Conservation (phyloP, 768 basidiomycete genomes). For the Podaxis sp. region DNA sequence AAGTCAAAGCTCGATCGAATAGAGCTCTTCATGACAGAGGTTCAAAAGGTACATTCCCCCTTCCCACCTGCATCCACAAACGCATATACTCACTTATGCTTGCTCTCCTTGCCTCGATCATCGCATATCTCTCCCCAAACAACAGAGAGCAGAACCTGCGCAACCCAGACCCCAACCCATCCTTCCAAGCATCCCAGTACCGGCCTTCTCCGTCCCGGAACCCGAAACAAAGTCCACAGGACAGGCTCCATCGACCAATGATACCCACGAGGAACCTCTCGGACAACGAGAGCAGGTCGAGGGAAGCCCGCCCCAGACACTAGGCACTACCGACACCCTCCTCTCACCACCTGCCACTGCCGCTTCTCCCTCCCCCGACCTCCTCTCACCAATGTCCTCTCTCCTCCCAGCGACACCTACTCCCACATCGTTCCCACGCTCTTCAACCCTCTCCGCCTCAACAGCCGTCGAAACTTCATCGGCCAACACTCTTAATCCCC, state of each 20-base stretch:
- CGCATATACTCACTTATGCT: not conserved
- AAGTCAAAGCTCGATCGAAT: constrained; percentile 51
- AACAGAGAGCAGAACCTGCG: constrained; percentile 41
- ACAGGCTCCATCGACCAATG: constrained; percentile 17
- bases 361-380: constrained; percentile 7
- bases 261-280: constrained; percentile 1
- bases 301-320: not conserved
- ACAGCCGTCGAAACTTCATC: constrained; percentile 35
- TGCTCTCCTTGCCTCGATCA: not conserved
- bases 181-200: constrained; percentile 52
- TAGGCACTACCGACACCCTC: constrained; percentile 5
- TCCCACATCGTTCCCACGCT: constrained; percentile 14
- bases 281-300: constrained; percentile 7
- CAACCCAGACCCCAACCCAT: constrained; percentile 42
- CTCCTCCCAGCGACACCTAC: constrained; percentile 8
- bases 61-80: not conserved
- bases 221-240: constrained; percentile 12
- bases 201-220: constrained; percentile 19
- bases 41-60: constrained; percentile 47
- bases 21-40: constrained; percentile 48
- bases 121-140: not conserved
- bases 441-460: constrained; percentile 22
- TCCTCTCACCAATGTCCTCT: constrained; percentile 7
- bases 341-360: constrained; percentile 9
- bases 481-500: not conserved